Conservation (phyloP, 2,329 filamentous ascomycete species). For the Eutypella sp. region DNA sequence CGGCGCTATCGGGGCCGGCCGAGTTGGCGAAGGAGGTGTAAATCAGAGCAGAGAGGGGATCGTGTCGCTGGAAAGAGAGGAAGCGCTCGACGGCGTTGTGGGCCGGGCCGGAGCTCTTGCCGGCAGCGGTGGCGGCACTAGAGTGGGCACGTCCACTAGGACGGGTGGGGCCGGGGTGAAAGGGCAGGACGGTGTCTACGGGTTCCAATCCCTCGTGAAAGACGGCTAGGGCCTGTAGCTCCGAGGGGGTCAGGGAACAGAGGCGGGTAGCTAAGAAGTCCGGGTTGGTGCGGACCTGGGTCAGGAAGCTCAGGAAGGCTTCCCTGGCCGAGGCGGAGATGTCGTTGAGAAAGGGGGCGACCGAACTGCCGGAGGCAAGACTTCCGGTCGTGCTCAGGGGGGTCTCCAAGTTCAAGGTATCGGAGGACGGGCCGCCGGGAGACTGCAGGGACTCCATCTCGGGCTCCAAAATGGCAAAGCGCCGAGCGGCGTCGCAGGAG, state of each 20-base stretch:
- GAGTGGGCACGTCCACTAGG: conserved; percentile 42
- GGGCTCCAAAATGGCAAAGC: conserved; percentile 66
- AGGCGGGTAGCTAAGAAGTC: conserved; percentile 83
- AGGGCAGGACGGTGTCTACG: conserved; percentile 76
- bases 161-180: conserved; percentile 61
- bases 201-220: conserved; percentile 76
- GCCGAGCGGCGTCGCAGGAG: conserved; percentile 68
- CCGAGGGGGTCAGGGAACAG: conserved; percentile 66
- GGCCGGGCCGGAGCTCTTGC: conserved; percentile 39
- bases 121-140: conserved; percentile 35
- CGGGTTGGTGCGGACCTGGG: conserved; percentile 77
- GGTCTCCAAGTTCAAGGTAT: conserved; percentile 46
- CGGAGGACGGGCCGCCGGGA: conserved; percentile 42
- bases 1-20: conserved; percentile 72
- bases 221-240: conserved; percentile 71
- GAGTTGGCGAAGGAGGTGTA: conserved; percentile 89
- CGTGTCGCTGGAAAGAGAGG: conserved; percentile 82
- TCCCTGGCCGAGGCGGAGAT: conserved; percentile 71
- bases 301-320: conserved; percentile 73
- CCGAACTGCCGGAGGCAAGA: conserved; percentile 26
- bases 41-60: conserved; percentile 77
- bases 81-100: conserved; percentile 73
- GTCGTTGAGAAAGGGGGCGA: conserved; percentile 61
- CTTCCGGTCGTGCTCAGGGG: conserved; percentile 37
- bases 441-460: conserved; percentile 62